Conservation (phyloP, 495 filamentous ascomycete species). For the Tuber brumale region DNA sequence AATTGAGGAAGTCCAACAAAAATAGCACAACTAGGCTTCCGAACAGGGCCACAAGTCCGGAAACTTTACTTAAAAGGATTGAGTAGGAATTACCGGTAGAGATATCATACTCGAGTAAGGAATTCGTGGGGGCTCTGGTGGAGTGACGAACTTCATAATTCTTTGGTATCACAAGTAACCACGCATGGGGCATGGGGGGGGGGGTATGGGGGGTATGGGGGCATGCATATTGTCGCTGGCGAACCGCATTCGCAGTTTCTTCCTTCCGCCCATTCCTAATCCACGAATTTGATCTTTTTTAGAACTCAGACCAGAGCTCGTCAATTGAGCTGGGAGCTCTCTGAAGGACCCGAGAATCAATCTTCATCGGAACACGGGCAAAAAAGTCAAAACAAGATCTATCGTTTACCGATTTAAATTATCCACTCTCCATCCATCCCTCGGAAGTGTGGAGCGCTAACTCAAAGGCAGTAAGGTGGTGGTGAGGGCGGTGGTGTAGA, state of each 20-base stretch:
- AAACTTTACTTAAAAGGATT: neutral
- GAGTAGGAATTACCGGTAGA: neutral
- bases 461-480: neutral
- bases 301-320: neutral
- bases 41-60: neutral
- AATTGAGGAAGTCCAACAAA: neutral
- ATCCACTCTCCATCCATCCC: neutral
- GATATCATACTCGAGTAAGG: neutral
- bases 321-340: neutral
- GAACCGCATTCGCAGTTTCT: neutral
- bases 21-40: neutral
- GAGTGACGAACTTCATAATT: neutral
- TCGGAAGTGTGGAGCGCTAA: neutral
- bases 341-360: neutral
- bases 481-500: neutral
- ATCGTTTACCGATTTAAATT: neutral
- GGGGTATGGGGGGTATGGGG: too few species aligned
- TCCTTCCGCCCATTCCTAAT: neutral
- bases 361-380: neutral
- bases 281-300: neutral
- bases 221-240: neutral
- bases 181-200: neutral
- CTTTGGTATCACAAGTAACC: neutral
- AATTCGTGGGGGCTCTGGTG: neutral
- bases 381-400: neutral